Base-by-base conservation (phyloP, 108 stramenopile species). In the Schizochytrium sp. region DNA sequence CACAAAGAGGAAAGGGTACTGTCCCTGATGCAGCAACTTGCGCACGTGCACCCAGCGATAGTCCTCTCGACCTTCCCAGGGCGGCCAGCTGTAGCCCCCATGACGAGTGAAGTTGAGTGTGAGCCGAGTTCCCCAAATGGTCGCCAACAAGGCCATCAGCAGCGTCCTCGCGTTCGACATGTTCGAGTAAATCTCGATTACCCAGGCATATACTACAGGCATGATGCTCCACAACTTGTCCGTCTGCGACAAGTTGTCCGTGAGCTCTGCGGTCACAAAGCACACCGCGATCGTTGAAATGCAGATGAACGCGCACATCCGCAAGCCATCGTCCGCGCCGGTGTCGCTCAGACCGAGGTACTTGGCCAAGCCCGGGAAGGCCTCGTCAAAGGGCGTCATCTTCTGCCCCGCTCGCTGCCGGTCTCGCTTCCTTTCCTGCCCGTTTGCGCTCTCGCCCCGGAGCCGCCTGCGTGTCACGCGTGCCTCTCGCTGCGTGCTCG, bases 91-190 rank as follows among this genome's bases (percentile, higher is more conserved):
- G 88, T 95, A 96, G 60, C 96, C 95, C 5, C 96, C 96, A 23
- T 95, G 92, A 71, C 95, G 89, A 59, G 92, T 69, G 63, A 96
- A 96, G 90, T 96, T 96, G 41, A 91, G 95, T 5, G 95, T 94
- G 63, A 96, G 90, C 29, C 96, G 88, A 3, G 92, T 45, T 8
- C 95, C 94, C 96, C 96, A 96, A 6, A 95, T 19, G 5, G 95
- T 94, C 5, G 95, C 89, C 5, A 95, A 60, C 21, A 88, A 58
- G 5, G 95, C 93, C 95, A 95, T 94, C 5, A 95, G 87, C 18
- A 91, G 34, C 23, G 93, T 94, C 76, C 76, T 83, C 5, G 76
- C 48, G 76, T 53, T 83, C 21, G 34, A 12, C n/a, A 6, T 18
- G 10, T 55, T 6, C 8, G 12, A 21, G 76, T 6, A 21, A 12